phyloP scores from a whole-genome alignment of 1,284 basidiomycete genomes.

The Xerocomus amazonicus region DNA sequence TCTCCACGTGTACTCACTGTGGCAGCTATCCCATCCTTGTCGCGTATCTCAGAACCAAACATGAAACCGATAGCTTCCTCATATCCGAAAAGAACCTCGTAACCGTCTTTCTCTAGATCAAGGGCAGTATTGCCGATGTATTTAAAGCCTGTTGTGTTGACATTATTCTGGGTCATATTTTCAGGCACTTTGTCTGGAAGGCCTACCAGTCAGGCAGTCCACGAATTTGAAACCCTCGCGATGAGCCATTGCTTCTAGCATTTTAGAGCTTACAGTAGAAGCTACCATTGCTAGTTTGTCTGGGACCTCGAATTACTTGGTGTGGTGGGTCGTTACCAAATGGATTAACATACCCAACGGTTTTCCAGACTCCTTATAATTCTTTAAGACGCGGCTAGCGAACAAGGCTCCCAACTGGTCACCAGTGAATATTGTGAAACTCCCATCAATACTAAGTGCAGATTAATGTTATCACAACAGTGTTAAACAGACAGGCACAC shows the following conservation, averaged over 20 bases:
- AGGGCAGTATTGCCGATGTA: conserved; percentile 81
- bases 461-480: background rate
- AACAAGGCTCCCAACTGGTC: conserved; percentile 81
- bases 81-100: conserved; percentile 76
- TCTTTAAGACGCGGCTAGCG: conserved; percentile 56
- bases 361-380: conserved; percentile 57
- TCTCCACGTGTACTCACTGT: conserved; percentile 42
- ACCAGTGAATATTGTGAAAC: conserved; percentile 75
- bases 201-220: conserved; percentile 76
- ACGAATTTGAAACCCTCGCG: conserved; percentile 76
- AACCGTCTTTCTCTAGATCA: conserved; percentile 59
- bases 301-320: conserved; percentile 19
- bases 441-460: conserved; percentile 44
- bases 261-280: conserved; percentile 85
- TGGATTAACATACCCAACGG: conserved; percentile 40
- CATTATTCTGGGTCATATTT: background rate
- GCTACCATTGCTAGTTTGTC: conserved; percentile 78
- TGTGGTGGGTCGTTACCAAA: background rate
- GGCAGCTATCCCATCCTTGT: conserved; percentile 82
- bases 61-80: conserved; percentile 89
- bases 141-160: conserved; percentile 64
- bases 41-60: conserved; percentile 72
- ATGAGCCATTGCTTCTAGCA: conserved; percentile 73
- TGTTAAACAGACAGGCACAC: conserved; percentile 34
- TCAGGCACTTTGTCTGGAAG: background rate